Conservation (phyloP, 257 asterid genomes). For the Echium plantagineum region DNA sequence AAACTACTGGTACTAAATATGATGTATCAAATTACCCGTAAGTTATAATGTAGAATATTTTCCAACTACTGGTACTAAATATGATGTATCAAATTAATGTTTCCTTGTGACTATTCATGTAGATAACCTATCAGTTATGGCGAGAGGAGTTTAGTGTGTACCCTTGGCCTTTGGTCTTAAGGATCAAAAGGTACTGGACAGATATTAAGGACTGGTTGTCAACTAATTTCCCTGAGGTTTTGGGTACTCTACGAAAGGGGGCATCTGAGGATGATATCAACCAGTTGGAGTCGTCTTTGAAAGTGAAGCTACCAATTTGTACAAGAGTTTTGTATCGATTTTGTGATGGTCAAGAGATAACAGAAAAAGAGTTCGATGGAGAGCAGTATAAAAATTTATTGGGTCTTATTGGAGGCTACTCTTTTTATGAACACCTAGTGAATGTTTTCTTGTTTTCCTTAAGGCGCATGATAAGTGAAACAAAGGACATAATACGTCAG, state of each 20-base stretch:
- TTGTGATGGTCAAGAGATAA: slow-evolving; percentile 71
- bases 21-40: too few species aligned
- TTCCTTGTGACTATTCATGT: slow-evolving; percentile 7
- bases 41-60: too few species aligned
- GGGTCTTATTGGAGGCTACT: slow-evolving; percentile 91
- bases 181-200: slow-evolving; percentile 66
- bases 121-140: slow-evolving; percentile 79
- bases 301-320: slow-evolving; percentile 73
- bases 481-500: slow-evolving; percentile 24
- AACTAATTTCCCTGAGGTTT: slow-evolving; percentile 55
- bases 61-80: too few species aligned
- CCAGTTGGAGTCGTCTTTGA: slow-evolving; percentile 47
- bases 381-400: slow-evolving; percentile 32
- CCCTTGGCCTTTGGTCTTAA: slow-evolving; percentile 79
- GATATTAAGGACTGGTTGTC: slow-evolving; percentile 53
- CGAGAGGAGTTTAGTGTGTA: slow-evolving; percentile 54
- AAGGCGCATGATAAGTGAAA: slow-evolving; percentile 34
- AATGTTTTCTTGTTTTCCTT: slow-evolving; percentile 75
- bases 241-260: slow-evolving; percentile 65
- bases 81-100: not conserved
- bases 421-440: slow-evolving; percentile 52
- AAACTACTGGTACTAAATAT: too few species aligned
- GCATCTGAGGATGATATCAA: slow-evolving; percentile 59
- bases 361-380: slow-evolving; percentile 22
- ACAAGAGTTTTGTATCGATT: slow-evolving; percentile 74